Evolutionary conservation across 78 protist species (phyloP).

Genomic region (Planoprotostelium fungivorum): DNA sequence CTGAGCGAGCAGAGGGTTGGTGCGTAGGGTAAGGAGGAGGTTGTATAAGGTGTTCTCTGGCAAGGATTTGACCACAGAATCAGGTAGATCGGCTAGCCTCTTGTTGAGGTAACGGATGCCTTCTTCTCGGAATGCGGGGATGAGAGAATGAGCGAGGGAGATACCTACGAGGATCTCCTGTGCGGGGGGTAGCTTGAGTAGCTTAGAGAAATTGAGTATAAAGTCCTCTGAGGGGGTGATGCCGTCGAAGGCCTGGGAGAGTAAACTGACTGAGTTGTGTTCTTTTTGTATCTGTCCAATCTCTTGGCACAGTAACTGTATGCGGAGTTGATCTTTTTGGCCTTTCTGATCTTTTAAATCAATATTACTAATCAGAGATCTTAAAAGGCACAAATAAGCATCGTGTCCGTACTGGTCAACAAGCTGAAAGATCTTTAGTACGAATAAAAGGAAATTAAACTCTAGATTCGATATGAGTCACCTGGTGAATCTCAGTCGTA

Average conservation of each 20-base stretch:
- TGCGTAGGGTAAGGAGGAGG: constrained; percentile 25
- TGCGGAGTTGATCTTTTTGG: constrained; percentile 32
- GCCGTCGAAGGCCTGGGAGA: constrained; percentile 57
- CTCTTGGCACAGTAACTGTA: constrained; percentile 47
- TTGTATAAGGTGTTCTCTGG: constrained; percentile 55
- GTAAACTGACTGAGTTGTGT: constrained; percentile 29
- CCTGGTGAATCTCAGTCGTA: constrained; percentile 7
- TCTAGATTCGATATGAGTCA: too few relatives aligned
- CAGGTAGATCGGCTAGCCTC: constrained; percentile 17
- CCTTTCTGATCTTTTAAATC: constrained; percentile 30
- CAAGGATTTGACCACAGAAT: constrained; percentile 37
- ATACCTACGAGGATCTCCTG: constrained; percentile 40
- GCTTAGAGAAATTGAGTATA: constrained; percentile 17
- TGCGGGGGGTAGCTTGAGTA: constrained; percentile 34
- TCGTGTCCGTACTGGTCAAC: constrained; percentile 55
- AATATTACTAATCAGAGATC: constrained; percentile 29
- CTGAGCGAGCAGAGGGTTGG: neutral
- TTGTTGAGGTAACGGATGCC: constrained; percentile 30
- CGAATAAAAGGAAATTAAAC: neutral
- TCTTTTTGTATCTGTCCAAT: constrained; percentile 38
- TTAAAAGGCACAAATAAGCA: constrained; percentile 48
- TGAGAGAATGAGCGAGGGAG: constrained; percentile 39
- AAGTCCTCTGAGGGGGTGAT: constrained; percentile 17
- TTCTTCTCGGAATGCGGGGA: constrained; percentile 17
- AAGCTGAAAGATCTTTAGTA: constrained; percentile 8